These are phyloP conservation scores for Polytrichum commune DNA, from an alignment of 225 moss, liverwort and hornwort species.

Conservation along the genomic window DNA sequence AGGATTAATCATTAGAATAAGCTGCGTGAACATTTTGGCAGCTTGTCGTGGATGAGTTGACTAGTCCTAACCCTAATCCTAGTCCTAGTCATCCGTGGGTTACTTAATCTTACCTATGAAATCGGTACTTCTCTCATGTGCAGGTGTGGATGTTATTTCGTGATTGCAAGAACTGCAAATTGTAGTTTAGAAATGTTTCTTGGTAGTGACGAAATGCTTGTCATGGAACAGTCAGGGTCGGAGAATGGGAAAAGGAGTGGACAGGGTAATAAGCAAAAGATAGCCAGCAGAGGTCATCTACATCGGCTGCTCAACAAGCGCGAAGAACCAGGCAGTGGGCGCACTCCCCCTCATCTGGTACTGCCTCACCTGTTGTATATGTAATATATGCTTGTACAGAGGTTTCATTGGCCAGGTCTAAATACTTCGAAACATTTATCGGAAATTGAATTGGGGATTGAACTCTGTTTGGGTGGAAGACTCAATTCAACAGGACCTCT, in stretches of 20 bases:
- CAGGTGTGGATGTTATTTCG: too few species aligned
- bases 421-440: too few species aligned
- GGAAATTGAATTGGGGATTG: too few species aligned
- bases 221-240: slow-evolving; percentile 29
- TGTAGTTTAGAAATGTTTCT: background rate
- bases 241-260: slow-evolving; percentile 47
- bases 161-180: background rate
- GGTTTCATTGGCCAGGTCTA: too few species aligned
- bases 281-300: slow-evolving; percentile 75
- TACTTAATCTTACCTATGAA: too few species aligned
- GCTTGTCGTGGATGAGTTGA: slow-evolving; percentile 23
- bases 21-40: too few species aligned
- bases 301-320: slow-evolving; percentile 70
- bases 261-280: slow-evolving; percentile 53
- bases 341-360: slow-evolving; percentile 20
- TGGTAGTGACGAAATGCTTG: slow-evolving; percentile 7
- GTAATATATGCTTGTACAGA: background rate
- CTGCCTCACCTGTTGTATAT: background rate
- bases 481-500: too few species aligned
- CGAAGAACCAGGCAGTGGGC: slow-evolving; percentile 32
- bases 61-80: too few species aligned
- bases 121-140: too few species aligned
- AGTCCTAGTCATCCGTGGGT: too few species aligned
- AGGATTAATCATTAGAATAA: too few species aligned
- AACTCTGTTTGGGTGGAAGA: too few species aligned